phyloP scores from a whole-genome alignment of 352 stramenopile genomes.

The Phytopythium montanum region DNA sequence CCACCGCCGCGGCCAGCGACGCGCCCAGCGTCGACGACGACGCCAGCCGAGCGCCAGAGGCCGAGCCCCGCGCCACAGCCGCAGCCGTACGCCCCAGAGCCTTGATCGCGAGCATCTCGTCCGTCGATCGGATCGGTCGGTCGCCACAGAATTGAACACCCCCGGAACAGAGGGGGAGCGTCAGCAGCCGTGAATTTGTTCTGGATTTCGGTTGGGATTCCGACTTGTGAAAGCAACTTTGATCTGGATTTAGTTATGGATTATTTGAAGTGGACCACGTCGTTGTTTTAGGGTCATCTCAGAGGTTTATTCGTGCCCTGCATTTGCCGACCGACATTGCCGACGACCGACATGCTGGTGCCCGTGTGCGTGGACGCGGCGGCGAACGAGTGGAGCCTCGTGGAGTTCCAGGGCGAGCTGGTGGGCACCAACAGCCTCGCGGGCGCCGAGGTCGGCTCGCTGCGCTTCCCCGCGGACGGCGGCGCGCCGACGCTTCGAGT shows the following conservation, averaged over 20 bases:
- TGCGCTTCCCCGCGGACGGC: conserved; percentile 46
- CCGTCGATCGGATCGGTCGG: neutral
- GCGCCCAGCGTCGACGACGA: conserved; percentile 44
- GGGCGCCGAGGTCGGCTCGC: conserved; percentile 51
- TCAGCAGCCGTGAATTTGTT: no score
- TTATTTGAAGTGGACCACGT: no score
- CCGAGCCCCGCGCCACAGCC: conserved; percentile 14
- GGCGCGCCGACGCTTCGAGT: conserved; percentile 77
- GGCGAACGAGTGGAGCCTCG: conserved; percentile 71
- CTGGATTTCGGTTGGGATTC: no score
- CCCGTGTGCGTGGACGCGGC: conserved; percentile 60
- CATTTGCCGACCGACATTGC: no score
- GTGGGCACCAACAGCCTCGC: conserved; percentile 39
- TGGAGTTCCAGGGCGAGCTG: conserved; percentile 82
- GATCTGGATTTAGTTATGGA: no score
- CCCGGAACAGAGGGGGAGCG: conserved; percentile 12
- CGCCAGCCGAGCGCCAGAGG: conserved; percentile 40
- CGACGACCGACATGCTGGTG: conserved; percentile 42
- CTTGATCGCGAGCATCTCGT: conserved; percentile 60
- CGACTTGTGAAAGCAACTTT: no score
- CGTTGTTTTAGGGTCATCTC: no score
- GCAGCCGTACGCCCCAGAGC: conserved; percentile 32
- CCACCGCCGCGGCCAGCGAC: conserved; percentile 68
- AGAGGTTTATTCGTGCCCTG: no score
- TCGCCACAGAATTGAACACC: conserved; percentile 10